These are phyloP conservation scores for Meyerozyma elateridarum DNA, from an alignment of 1,139 yeast species.

Conservation along the genomic window DNA sequence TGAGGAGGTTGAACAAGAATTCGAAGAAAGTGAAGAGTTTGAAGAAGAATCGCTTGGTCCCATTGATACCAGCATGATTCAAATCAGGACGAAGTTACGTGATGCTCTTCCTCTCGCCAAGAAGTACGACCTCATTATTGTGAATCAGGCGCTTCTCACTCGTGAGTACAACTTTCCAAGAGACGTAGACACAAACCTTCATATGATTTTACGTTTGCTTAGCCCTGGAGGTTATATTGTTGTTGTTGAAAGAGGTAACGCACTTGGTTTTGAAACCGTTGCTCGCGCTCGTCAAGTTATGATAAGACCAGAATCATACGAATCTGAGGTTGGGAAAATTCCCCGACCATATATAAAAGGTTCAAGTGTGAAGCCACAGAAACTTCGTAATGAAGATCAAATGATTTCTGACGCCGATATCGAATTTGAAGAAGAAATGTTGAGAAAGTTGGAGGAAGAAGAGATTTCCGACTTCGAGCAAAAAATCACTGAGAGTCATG, in stretches of 20 bases:
- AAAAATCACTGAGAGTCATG: conserved; percentile 35
- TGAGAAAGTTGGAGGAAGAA: conserved; percentile 22
- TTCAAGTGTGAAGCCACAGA: conserved; percentile 39
- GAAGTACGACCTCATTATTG: conserved; percentile 76
- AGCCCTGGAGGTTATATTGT: conserved; percentile 77
- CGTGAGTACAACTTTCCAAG: conserved; percentile 59
- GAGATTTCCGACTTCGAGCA: conserved; percentile 27
- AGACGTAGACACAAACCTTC: conserved; percentile 68
- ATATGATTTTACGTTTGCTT: conserved; percentile 54
- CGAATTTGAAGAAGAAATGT: conserved; percentile 27
- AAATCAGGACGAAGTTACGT: conserved; percentile 49
- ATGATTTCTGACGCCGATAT: conserved; percentile 32
- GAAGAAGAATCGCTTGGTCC: conserved; percentile 42
- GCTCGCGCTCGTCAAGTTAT: conserved; percentile 88
- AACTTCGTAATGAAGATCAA: conserved; percentile 31
- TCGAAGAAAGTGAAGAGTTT: conserved; percentile 4
- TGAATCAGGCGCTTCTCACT: conserved; percentile 71
- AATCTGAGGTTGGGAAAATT: conserved; percentile 52
- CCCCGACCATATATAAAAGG: conserved; percentile 70
- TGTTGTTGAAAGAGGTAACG: conserved; percentile 82
- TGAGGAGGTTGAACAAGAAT: conserved; percentile 9
- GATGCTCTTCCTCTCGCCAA: conserved; percentile 45
- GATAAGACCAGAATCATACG: conserved; percentile 73
- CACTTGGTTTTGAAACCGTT: conserved; percentile 80
- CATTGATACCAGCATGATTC: conserved; percentile 53